A percentile compares a stretch with the other conserved stretches of the same genome.
Evolutionary conservation across 106 monocot species (phyloP).

Genomic region (Phalaenopsis aphrodite): DNA sequence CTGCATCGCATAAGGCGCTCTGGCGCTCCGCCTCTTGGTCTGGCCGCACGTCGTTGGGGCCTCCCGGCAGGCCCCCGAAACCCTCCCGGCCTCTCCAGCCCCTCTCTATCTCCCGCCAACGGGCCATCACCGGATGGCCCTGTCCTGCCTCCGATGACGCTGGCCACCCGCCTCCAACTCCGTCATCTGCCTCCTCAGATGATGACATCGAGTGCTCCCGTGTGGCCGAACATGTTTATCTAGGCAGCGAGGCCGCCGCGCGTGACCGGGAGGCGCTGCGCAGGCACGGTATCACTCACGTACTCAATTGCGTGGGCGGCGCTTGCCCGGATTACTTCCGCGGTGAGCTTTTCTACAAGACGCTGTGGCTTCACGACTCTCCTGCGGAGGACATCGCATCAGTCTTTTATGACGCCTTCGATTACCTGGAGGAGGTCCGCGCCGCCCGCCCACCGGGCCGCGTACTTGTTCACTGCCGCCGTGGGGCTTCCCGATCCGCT

Average conservation of each 20-base stretch:
- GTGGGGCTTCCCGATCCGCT: conserved; percentile 66
- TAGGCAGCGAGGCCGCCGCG: conserved; percentile 59
- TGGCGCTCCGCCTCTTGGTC: conserved; percentile 59
- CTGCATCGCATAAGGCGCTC: conserved; percentile 16
- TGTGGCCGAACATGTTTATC: conserved; percentile 59
- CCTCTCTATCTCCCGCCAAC: conserved; percentile 13
- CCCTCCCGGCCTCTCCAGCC: conserved; percentile 28
- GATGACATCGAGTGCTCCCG: conserved; percentile 46
- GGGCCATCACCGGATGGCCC: conserved; percentile 25
- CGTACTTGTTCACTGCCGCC: conserved; percentile 65
- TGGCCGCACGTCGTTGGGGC: conserved; percentile 11
- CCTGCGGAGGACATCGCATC: conserved; percentile 69
- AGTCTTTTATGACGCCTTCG: conserved; percentile 73
- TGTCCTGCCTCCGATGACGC: conserved; percentile 29
- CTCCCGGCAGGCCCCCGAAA: conserved; percentile 11
- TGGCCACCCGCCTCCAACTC: conserved; percentile 6
- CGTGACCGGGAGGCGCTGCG: conserved; percentile 46
- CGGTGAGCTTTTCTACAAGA: conserved; percentile 42
- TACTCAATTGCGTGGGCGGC: conserved; percentile 74
- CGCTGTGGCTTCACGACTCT: conserved; percentile 70
- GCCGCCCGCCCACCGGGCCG: conserved; percentile 14
- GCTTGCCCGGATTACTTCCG: conserved; percentile 52
- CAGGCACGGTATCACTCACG: conserved; percentile 65
- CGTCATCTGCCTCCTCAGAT: conserved; percentile 15
- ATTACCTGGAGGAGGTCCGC: conserved; percentile 59